Percentiles rank a stretch among this genome's conserved stretches.
These are phyloP conservation scores for Eragrostis tef DNA, from an alignment of 202 grass and related monocot species.

Conservation along the genomic window DNA sequence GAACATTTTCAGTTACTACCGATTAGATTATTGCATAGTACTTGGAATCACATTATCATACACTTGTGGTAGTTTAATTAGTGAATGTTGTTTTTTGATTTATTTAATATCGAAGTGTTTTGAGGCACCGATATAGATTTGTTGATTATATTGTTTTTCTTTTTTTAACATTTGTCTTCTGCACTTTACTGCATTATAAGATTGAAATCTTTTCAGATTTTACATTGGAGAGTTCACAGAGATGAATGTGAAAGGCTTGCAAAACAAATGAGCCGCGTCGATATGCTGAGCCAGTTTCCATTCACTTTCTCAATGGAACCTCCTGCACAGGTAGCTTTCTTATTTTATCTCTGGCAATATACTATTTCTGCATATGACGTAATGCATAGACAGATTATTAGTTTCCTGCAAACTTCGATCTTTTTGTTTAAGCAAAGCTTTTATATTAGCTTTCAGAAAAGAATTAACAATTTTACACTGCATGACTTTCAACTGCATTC, in stretches of 20 bases:
- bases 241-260: constrained; percentile 88
- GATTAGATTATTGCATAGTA: background rate
- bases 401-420: constrained; percentile 3
- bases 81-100: background rate
- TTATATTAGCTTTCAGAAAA: constrained; percentile 25
- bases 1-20: background rate
- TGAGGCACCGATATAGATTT: background rate
- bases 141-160: background rate
- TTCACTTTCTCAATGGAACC: constrained; percentile 70
- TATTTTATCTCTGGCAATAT: background rate
- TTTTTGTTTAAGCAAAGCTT: background rate
- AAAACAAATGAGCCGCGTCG: constrained; percentile 63
- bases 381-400: background rate
- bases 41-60: background rate
- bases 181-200: background rate
- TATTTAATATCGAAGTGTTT: background rate
- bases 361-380: background rate
- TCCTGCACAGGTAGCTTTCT: constrained; percentile 49
- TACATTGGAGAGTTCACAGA: constrained; percentile 81
- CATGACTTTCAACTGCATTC: constrained; percentile 10
- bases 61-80: background rate
- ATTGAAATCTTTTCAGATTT: constrained; percentile 51
- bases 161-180: constrained; percentile 25
- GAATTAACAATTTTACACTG: background rate
- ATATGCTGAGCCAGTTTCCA: constrained; percentile 69